Evolutionary conservation across 2,329 filamentous ascomycete genomes (phyloP), one percentile per base, ranked within the genome.

Genomic region (Cercospora citrullina): DNA sequence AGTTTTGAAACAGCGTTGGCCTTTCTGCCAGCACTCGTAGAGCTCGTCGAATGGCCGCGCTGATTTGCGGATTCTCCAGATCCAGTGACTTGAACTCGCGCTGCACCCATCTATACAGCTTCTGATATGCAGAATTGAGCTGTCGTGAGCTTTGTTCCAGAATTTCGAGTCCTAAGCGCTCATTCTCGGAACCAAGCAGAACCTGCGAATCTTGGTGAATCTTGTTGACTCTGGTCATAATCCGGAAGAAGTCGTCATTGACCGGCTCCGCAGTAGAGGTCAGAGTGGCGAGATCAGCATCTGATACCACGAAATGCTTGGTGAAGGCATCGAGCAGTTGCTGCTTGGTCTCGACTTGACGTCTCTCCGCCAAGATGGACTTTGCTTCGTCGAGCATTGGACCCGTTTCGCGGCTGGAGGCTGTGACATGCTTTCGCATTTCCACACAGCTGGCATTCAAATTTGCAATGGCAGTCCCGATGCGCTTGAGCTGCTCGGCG

Each of bases 81-180:
- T 98, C 96, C 61, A 98, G 81, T 0, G 90, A 90, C 78, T 94
- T 96, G 81, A 99, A 96, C 75, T 97, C 93, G 68, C 91, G 89
- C 77, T 97, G 94, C 21, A 96, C 89, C 94, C 94, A 99, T 74
- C 92, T 89, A 80, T 96, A 97, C 2, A 99, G 86, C 77, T 97
- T 99, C 77, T 99, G 94, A 74, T 95, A 99, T 5, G 92, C 94
- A 16, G 90, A 86, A 75, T 97, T 95, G 60, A 99, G 85, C 69
- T 92, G 89, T 68, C 92, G 93, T 0, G 93, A 94, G 65, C 90
- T 94, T 78, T 94, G 89, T 70, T 97, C 94, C 85, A 98, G 94
- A 60, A 98, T 87, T 74, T 98, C 94, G 4, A 96, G 83, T 0
- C 94, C 95, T 0, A 97, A 82, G 8, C 90, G 89, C 80, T 98